These are phyloP conservation scores for Flaveria linearis DNA, from an alignment of 129 eudicot genomes.

Conservation along the genomic window DNA sequence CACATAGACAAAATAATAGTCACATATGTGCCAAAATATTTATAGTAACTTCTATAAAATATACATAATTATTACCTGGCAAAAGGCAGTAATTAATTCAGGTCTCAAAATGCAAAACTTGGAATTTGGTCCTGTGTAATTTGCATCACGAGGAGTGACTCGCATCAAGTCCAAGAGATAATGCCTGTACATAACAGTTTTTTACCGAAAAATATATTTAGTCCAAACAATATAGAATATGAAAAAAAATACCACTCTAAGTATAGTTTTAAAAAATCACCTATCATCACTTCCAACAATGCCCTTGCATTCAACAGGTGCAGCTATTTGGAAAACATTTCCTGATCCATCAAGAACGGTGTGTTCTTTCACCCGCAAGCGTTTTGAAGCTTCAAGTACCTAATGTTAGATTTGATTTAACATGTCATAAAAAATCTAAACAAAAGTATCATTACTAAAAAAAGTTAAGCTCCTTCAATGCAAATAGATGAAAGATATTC, in stretches of 20 bases:
- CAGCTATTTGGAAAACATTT: conserved; percentile 78
- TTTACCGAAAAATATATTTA: conserved; percentile 1
- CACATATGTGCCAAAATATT: conserved; percentile 4
- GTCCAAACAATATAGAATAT: neutral
- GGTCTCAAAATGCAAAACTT: conserved; percentile 95
- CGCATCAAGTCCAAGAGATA: conserved; percentile 97
- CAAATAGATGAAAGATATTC: neutral
- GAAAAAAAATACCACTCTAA: neutral
- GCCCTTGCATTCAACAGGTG: conserved; percentile 99
- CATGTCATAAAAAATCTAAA: neutral
- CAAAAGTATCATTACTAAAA: neutral
- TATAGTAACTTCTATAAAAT: neutral
- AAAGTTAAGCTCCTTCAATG: neutral
- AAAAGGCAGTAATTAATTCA: conserved; percentile 78
- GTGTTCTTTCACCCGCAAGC: conserved; percentile 93
- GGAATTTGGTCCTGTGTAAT: conserved; percentile 82
- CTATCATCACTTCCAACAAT: conserved; percentile 99
- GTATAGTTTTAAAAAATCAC: conserved; percentile 31
- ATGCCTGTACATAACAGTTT: conserved; percentile 56
- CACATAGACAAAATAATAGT: conserved; percentile 29
- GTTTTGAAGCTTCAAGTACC: conserved; percentile 94
- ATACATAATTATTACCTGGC: conserved; percentile 52
- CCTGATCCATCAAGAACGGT: conserved; percentile 87
- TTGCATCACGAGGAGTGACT: conserved; percentile 99
- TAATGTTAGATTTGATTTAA: conserved; percentile 28